These are phyloP conservation scores for Elsinoe necatrix DNA, from an alignment of 2,329 filamentous ascomycete species.

Conservation along the genomic window DNA sequence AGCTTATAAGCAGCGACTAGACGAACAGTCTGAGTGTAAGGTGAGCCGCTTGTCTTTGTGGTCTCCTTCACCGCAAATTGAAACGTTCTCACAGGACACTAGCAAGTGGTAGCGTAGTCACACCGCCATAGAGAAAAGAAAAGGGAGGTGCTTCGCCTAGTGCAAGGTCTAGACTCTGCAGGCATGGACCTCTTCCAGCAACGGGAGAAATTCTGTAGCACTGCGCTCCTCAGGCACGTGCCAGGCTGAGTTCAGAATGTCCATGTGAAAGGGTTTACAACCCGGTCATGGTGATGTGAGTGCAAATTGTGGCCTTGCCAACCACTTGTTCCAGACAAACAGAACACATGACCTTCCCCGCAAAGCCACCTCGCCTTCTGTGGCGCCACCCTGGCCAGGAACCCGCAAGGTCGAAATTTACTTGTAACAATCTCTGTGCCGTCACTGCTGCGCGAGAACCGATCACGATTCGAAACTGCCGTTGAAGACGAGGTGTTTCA, in stretches of 20 bases:
- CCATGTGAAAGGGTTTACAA: too few relatives aligned
- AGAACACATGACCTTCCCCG: slow-evolving; percentile 8
- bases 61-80: too few relatives aligned
- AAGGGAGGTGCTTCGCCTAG: neutral
- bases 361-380: neutral
- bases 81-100: neutral
- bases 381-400: neutral
- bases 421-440: neutral
- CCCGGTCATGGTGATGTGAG: neutral
- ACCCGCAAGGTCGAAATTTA: neutral
- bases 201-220: too few relatives aligned
- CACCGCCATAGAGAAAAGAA: neutral
- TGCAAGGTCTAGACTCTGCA: neutral
- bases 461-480: neutral
- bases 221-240: too few relatives aligned
- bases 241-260: too few relatives aligned
- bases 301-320: neutral
- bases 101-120: neutral
- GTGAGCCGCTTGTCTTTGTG: too few relatives aligned
- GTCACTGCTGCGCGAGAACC: neutral
- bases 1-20: too few relatives aligned
- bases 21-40: too few relatives aligned
- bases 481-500: neutral
- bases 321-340: neutral
- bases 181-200: neutral